Conservation (phyloP, 2,329 filamentous ascomycete species). For the Ophiocordyceps polyrhachis-furcata region DNA sequence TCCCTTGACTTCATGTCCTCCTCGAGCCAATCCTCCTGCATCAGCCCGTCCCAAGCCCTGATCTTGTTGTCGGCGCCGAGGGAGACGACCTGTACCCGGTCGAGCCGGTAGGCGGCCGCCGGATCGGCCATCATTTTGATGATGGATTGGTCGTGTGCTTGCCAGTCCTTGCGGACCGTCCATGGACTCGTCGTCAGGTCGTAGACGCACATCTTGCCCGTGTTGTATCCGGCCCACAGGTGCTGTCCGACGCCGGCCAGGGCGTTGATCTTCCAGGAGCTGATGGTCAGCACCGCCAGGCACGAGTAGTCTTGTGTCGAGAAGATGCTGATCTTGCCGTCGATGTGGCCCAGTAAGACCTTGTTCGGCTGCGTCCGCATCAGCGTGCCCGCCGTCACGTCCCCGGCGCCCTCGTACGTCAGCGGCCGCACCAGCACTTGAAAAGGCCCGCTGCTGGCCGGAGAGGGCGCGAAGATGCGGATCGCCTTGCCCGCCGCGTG, state of each 20-base stretch:
- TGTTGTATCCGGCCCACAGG: conserved; percentile 90
- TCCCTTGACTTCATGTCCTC: conserved; percentile 71
- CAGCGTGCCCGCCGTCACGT: conserved; percentile 69
- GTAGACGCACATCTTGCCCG: conserved; percentile 84
- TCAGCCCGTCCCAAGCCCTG: conserved; percentile 75
- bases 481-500: conserved; percentile 75
- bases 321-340: conserved; percentile 92
- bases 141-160: conserved; percentile 70
- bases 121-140: conserved; percentile 59
- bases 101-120: conserved; percentile 69
- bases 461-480: conserved; percentile 59
- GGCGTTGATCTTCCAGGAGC: conserved; percentile 86
- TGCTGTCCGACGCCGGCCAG: conserved; percentile 63
- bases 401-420: conserved; percentile 53
- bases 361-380: conserved; percentile 57
- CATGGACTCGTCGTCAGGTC: conserved; percentile 70
- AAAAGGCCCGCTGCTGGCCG: conserved; percentile 49
- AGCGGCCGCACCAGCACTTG: conserved; percentile 58
- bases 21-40: conserved; percentile 93
- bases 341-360: conserved; percentile 78
- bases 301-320: conserved; percentile 60
- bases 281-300: conserved; percentile 66
- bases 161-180: conserved; percentile 87
- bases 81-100: conserved; percentile 68
- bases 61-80: conserved; percentile 75